Base-by-base conservation (phyloP, 306 rosid genomes). In the Trifolium subterraneum region DNA sequence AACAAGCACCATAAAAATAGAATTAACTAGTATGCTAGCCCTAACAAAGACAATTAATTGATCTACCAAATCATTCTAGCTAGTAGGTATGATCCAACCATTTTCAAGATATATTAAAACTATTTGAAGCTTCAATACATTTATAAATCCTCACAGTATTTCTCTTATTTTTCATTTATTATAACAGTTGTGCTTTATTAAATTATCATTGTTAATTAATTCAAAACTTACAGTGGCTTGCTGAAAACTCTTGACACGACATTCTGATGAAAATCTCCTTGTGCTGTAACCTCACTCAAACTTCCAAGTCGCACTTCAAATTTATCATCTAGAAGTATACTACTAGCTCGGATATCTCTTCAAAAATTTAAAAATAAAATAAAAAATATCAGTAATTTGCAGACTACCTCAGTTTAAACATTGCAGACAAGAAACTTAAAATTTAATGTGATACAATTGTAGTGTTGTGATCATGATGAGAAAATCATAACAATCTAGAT, bases 281-380 rank as follows among this genome's bases (percentile, higher is more conserved):
- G 89, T 51, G 70, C 70, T 84, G 80, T 80, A 65, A 85, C 89
- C 86, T 88, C 92, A 48, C 92, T 90, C 89, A 92, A 86, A 84
- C 99, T 95, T 80, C 99, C 99, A 63, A 95, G 87, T 70, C 99
- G 91, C 76, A 95, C 99, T 79, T 95, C 99, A 51, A 87, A 95
- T 83, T 92, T 95, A 78, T 95, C 97, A 80, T 95, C 99, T 7
- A 95, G 96, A 51, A 95, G 92, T 79, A 95, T 95, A 75, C 98
- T 95, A 87, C 99, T 90, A 36, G 98, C 97, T 88, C 80, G 98
- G 67, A 95, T 77, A 82, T 92, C 99, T 68, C 99, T 95, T 71
- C 75, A 77, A 67, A 71, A 73, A 80, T 31, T 75, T 36, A 7
- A 36, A 52, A 19, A 68, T 19, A 84, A 83, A 79, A 42, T 14